Percentiles rank a stretch among this genome's conserved stretches.
phyloP scores from a whole-genome alignment of 352 stramenopile species.

The Phytophthora pinifolia region DNA sequence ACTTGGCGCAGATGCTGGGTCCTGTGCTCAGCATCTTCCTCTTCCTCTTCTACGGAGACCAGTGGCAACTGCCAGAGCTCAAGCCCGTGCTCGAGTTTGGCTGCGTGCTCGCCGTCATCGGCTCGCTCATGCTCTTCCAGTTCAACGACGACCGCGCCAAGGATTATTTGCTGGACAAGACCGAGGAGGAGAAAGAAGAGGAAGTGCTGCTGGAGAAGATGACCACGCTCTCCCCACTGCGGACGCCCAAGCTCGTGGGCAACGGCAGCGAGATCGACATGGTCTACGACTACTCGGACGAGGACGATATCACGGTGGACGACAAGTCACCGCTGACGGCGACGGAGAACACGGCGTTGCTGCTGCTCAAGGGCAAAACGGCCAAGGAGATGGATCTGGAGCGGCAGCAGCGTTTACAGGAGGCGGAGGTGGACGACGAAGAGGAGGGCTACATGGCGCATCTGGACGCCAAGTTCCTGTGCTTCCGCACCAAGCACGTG shows the following conservation, averaged over 20 bases:
- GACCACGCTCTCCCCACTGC: constrained; percentile 35
- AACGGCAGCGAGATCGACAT: constrained; percentile 56
- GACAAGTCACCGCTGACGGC: constrained; percentile 25
- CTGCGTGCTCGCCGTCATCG: constrained; percentile 48
- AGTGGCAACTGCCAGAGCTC: constrained; percentile 58
- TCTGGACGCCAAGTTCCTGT: constrained; percentile 51
- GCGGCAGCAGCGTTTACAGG: constrained; percentile 27
- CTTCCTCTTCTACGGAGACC: constrained; percentile 64
- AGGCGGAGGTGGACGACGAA: constrained; percentile 23
- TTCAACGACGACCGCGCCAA: constrained; percentile 67
- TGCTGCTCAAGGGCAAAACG: constrained; percentile 31
- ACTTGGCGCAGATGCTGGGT: constrained; percentile 63
- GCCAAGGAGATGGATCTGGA: constrained; percentile 31
- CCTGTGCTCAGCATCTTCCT: constrained; percentile 56
- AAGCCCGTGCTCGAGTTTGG: constrained; percentile 63
- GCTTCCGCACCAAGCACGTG: constrained; percentile 67
- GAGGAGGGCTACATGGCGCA: constrained; percentile 34
- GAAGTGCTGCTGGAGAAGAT: constrained; percentile 25
- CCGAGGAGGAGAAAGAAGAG: constrained; percentile 23
- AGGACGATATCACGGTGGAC: constrained; percentile 38
- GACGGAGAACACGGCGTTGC: constrained; percentile 40
- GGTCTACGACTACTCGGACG: constrained; percentile 74
- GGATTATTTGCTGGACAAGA: constrained; percentile 35
- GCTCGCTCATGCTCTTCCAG: constrained; percentile 44
- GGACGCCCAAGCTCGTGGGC: constrained; percentile 60